These are phyloP conservation scores for Hypoxylon sp. DNA, from an alignment of 2,329 filamentous ascomycete genomes.

Conservation along the genomic window DNA sequence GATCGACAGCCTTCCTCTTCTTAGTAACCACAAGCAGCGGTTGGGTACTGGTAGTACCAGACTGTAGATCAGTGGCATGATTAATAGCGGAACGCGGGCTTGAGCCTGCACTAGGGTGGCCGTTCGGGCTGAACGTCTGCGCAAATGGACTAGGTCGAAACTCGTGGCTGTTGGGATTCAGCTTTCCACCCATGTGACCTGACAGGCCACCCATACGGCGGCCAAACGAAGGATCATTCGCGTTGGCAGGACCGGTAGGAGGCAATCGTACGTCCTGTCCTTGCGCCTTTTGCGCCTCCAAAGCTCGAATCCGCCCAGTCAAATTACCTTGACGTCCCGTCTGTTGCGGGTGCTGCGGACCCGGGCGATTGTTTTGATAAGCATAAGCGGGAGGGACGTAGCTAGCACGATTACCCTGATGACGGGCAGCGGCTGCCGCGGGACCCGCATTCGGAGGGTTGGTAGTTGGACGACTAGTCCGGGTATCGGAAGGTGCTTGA, in stretches of 20 bases:
- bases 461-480: conserved; percentile 53
- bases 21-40: conserved; percentile 70
- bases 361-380: conserved; percentile 63
- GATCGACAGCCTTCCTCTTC: conserved; percentile 78
- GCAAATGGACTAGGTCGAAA: conserved; percentile 90
- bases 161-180: conserved; percentile 78
- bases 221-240: conserved; percentile 65
- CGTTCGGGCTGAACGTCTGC: conserved; percentile 81
- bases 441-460: conserved; percentile 42
- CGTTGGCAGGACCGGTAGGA: conserved; percentile 78
- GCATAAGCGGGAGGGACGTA: conserved; percentile 63
- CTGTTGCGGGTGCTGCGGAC: conserved; percentile 58
- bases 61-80: conserved; percentile 56
- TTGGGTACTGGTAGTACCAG: conserved; percentile 47
- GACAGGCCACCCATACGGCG: conserved; percentile 66
- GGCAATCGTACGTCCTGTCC: conserved; percentile 75
- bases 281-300: conserved; percentile 65
- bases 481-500: conserved; percentile 45
- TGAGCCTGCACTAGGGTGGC: conserved; percentile 74
- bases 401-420: conserved; percentile 62
- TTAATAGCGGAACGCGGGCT: conserved; percentile 77
- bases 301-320: conserved; percentile 64
- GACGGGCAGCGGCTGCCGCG: conserved; percentile 54
- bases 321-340: conserved; percentile 61
- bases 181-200: conserved; percentile 66